Percentiles rank a stretch among this genome's conserved stretches.
Conservation (phyloP, 164 flowering plant genomes). For the Sedum album region DNA sequence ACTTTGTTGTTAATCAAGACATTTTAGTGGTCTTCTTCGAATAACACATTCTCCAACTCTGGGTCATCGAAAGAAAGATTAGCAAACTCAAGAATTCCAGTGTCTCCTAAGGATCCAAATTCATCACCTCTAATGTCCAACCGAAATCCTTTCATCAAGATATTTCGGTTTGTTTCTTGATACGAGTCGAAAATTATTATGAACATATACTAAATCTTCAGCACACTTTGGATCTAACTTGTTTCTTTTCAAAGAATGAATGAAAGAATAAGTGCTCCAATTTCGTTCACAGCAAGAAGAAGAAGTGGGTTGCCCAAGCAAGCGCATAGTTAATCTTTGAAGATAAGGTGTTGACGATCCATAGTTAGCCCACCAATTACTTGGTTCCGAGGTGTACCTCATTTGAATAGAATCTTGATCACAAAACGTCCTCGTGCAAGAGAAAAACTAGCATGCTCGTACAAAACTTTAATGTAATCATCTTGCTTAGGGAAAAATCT, state of each 20-base stretch:
- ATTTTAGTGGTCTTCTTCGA: too few relatives aligned
- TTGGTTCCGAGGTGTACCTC: background rate
- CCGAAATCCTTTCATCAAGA: too few relatives aligned
- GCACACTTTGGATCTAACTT: background rate
- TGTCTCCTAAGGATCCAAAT: too few relatives aligned
- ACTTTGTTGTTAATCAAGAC: too few relatives aligned
- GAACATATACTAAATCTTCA: background rate
- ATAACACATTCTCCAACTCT: too few relatives aligned
- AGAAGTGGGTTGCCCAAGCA: background rate
- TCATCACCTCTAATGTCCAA: too few relatives aligned
- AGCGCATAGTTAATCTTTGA: background rate
- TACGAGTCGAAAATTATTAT: too few relatives aligned
- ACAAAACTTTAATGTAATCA: background rate
- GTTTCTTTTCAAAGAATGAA: background rate
- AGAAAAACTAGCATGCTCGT: background rate
- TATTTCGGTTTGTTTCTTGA: too few relatives aligned
- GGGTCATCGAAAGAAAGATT: too few relatives aligned
- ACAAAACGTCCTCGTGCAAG: background rate
- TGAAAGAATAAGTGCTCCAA: background rate
- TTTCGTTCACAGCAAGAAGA: background rate
- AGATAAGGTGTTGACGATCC: background rate
- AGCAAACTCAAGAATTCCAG: too few relatives aligned
- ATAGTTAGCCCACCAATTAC: conserved; percentile 4
- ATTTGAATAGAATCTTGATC: background rate
- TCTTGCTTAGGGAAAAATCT: background rate